Conservation (phyloP, 495 filamentous ascomycete genomes). For the Podospora comata region DNA sequence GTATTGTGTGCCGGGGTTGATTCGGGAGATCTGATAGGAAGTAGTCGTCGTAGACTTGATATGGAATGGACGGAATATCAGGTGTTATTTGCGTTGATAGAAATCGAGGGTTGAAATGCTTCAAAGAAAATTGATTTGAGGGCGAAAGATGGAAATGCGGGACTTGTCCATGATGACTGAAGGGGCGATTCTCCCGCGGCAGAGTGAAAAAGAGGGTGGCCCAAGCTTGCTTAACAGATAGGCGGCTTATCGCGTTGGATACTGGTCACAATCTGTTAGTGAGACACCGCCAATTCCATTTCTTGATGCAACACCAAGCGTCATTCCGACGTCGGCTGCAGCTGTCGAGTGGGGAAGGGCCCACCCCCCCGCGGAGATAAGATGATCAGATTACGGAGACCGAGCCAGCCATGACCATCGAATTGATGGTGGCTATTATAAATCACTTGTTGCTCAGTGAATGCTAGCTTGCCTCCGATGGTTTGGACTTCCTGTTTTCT, state of each 20-base stretch:
- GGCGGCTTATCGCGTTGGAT: not conserved
- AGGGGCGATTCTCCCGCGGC: constrained; percentile 29
- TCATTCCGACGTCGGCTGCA: constrained; percentile 36
- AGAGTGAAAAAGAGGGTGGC: constrained; percentile 13
- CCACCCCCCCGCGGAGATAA: constrained; percentile 34
- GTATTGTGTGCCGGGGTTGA: constrained; percentile 12
- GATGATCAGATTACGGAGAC: constrained; percentile 38
- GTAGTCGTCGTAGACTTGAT: not conserved
- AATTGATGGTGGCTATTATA: not conserved
- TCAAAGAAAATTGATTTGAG: constrained; percentile 21
- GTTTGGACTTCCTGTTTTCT: no score
- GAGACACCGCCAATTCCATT: not conserved
- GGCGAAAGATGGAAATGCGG: constrained; percentile 25
- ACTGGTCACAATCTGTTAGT: constrained; percentile 13
- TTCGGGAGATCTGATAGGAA: constrained; percentile 4
- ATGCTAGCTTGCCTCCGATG: no score
- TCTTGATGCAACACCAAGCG: constrained; percentile 8
- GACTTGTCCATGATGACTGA: constrained; percentile 34
- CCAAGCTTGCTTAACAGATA: constrained; percentile 27
- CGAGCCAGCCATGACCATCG: constrained; percentile 14
- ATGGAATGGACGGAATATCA: constrained; percentile 1
- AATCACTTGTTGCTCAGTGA: no score
- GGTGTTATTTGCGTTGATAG: constrained; percentile 10
- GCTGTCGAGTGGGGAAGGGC: constrained; percentile 12
- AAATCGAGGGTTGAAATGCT: constrained; percentile 10